Evolutionary conservation across 352 stramenopile genomes (phyloP).

Genomic region (Elongisporangium undulatum): DNA sequence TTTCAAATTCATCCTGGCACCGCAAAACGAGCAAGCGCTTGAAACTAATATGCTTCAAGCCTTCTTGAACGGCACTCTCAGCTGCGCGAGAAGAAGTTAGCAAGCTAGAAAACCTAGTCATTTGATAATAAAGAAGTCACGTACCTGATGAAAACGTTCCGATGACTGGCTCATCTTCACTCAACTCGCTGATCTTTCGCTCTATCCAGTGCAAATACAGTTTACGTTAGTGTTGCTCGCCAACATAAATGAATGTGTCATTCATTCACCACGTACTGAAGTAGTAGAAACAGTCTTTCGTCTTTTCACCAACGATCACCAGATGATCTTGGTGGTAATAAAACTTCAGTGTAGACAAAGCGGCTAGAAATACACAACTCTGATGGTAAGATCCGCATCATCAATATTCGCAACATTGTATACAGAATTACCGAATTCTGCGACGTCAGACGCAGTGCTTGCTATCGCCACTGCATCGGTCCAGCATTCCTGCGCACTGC

Average conservation of each 20-base stretch:
- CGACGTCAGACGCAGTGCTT: constrained; percentile 19
- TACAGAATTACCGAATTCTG: constrained; percentile 18
- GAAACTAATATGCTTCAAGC: constrained; percentile 50
- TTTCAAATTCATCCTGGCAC: constrained; percentile 83
- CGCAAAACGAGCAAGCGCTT: constrained; percentile 69
- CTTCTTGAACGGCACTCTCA: constrained; percentile 43
- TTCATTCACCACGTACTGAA: constrained; percentile 25
- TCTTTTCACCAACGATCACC: constrained; percentile 41
- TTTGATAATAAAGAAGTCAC: not conserved
- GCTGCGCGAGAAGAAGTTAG: constrained; percentile 7
- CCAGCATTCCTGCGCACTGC: constrained; percentile 25
- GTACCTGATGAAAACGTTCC: constrained; percentile 50
- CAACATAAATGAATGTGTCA: not conserved
- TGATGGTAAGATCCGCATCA: not conserved
- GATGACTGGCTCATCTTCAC: constrained; percentile 57
- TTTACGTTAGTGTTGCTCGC: not conserved
- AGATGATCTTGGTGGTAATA: constrained; percentile 28
- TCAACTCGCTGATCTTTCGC: constrained; percentile 42
- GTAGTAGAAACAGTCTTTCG: constrained; percentile 52
- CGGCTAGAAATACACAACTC: constrained; percentile 7
- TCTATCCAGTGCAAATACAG: constrained; percentile 18
- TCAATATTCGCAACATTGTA: not conserved
- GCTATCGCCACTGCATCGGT: constrained; percentile 22
- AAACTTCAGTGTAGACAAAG: constrained; percentile 30
- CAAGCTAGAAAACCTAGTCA: not conserved